Percentiles rank a stretch among this genome's conserved stretches.
Evolutionary conservation across 768 basidiomycete genomes (phyloP).

Genomic region (Lentinula sp.): DNA sequence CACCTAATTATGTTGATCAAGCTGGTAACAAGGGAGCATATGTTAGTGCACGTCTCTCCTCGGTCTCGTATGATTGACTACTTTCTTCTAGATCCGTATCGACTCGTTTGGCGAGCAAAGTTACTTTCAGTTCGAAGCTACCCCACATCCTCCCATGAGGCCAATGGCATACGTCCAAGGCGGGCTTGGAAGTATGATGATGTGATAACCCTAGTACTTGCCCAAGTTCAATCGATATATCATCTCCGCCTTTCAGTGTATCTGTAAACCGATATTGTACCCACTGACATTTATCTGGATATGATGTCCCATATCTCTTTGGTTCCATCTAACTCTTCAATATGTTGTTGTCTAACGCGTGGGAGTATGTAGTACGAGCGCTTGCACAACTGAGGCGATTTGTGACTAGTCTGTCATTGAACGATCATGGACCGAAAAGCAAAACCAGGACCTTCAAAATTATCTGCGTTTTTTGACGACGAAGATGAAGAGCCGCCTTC

Average conservation of each 20-base stretch:
- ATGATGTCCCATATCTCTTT: background rate
- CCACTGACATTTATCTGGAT: background rate
- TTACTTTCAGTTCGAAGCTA: constrained; percentile 81
- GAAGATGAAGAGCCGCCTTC: constrained; percentile 74
- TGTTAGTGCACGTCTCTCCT: constrained; percentile 39
- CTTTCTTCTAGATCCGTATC: constrained; percentile 61
- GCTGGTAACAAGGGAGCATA: constrained; percentile 90
- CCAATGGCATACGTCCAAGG: constrained; percentile 87
- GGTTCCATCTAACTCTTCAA: no score
- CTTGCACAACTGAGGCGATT: no score
- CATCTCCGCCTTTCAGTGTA: background rate
- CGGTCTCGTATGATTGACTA: background rate
- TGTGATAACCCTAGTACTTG: constrained; percentile 35
- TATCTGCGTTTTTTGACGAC: constrained; percentile 81
- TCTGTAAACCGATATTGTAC: background rate
- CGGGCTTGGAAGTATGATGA: constrained; percentile 63
- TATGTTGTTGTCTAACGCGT: background rate
- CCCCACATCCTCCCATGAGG: constrained; percentile 82
- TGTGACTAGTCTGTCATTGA: background rate
- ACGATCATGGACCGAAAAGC: constrained; percentile 59
- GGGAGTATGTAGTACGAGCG: no score
- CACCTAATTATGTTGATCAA: constrained; percentile 94
- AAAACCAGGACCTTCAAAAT: constrained; percentile 36
- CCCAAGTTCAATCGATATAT: background rate
- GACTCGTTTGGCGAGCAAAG: constrained; percentile 67